Evolutionary conservation across 2,329 filamentous ascomycete species (phyloP).

Genomic region (Emergomyces orientalis): DNA sequence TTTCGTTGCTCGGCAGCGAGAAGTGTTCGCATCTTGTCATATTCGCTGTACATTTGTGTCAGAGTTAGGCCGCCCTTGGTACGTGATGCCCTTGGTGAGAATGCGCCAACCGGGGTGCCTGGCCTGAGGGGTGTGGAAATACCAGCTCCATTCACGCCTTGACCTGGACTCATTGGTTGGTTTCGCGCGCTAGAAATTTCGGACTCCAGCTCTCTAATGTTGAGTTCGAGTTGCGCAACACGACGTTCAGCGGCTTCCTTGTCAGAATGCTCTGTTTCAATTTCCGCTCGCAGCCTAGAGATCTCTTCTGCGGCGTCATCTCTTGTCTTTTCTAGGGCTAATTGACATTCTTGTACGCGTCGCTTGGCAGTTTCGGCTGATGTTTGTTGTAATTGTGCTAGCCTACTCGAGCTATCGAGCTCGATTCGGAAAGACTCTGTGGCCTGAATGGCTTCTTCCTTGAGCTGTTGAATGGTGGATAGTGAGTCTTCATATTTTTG

Average conservation of each 20-base stretch:
- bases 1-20: slow-evolving; percentile 65
- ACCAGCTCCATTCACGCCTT: slow-evolving; percentile 41
- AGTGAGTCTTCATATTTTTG: slow-evolving; percentile 80
- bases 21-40: slow-evolving; percentile 54
- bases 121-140: slow-evolving; percentile 43
- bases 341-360: slow-evolving; percentile 50
- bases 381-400: slow-evolving; percentile 62
- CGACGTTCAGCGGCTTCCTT: slow-evolving; percentile 53
- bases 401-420: slow-evolving; percentile 66
- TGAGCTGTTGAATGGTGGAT: slow-evolving; percentile 70
- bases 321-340: slow-evolving; percentile 48
- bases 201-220: slow-evolving; percentile 52
- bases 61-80: slow-evolving; percentile 48
- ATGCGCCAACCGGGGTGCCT: slow-evolving; percentile 41
- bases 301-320: slow-evolving; percentile 55
- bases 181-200: slow-evolving; percentile 38
- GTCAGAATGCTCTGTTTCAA: slow-evolving; percentile 50
- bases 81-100: slow-evolving; percentile 47
- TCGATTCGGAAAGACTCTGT: slow-evolving; percentile 82
- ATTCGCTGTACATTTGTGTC: slow-evolving; percentile 56
- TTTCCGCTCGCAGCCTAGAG: slow-evolving; percentile 44
- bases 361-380: slow-evolving; percentile 51
- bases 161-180: slow-evolving; percentile 46
- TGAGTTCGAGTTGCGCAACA: slow-evolving; percentile 55
- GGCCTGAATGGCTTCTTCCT: slow-evolving; percentile 71